A percentile compares a stretch with the other conserved stretches of the same genome.
Evolutionary conservation across 805 yeast genomes (phyloP).

Genomic region (Wickerhamomyces subpelliculosus): DNA sequence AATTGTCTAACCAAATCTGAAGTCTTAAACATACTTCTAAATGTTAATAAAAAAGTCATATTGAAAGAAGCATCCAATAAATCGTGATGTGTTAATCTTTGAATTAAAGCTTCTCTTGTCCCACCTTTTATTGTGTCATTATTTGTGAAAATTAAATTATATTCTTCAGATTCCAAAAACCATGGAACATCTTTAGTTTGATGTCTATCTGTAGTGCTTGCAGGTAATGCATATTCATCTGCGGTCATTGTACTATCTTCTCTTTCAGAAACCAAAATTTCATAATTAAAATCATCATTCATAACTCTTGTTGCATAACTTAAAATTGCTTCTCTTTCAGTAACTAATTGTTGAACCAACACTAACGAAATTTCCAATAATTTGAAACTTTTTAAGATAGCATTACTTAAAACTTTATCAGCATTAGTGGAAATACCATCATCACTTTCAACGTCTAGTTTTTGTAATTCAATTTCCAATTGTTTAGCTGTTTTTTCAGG

Average conservation of each 20-base stretch:
- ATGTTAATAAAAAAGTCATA: conserved; percentile 65
- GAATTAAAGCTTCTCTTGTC: conserved; percentile 66
- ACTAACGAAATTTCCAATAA: conserved; percentile 27
- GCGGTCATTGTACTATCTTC: conserved; percentile 22
- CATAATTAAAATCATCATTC: conserved; percentile 65
- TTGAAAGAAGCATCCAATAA: conserved; percentile 56
- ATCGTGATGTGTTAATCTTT: conserved; percentile 74
- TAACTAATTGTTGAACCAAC: conserved; percentile 52
- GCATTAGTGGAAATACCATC: conserved; percentile 28
- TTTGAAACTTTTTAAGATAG: conserved; percentile 28
- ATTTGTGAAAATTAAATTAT: conserved; percentile 51
- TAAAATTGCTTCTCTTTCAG: conserved; percentile 61
- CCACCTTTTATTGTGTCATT: conserved; percentile 81
- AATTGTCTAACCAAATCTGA: conserved; percentile 51
- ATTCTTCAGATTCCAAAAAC: conserved; percentile 65
- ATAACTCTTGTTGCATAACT: conserved; percentile 73
- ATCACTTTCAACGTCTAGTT: conserved; percentile 36
- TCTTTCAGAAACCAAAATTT: conserved; percentile 44
- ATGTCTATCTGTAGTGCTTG: conserved; percentile 19
- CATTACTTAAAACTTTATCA: conserved; percentile 22
- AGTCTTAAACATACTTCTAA: conserved; percentile 67
- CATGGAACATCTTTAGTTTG: conserved; percentile 48
- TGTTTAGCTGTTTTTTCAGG: conserved; percentile 44
- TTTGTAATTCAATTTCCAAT: conserved; percentile 39
- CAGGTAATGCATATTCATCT: conserved; percentile 21